phyloP scores from a whole-genome alignment of 371 early-diverging fungal genomes.

The Mortierella sp. region DNA sequence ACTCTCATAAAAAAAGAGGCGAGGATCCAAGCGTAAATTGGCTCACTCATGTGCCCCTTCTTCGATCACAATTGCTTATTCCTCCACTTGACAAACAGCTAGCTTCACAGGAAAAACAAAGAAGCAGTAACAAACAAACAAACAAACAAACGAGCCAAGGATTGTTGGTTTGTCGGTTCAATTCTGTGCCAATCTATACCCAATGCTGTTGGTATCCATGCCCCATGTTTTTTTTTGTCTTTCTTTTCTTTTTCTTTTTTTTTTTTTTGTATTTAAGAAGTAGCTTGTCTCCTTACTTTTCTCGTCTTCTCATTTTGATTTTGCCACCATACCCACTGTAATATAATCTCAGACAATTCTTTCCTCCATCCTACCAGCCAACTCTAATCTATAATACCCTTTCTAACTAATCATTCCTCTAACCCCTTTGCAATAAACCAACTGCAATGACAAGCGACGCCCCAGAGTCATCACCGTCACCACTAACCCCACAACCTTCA shows the following conservation, averaged over 20 bases:
- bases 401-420: neutral
- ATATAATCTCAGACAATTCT: no score
- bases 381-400: no score
- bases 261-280: neutral
- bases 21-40: no score
- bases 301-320: neutral
- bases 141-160: slow-evolving; percentile 7
- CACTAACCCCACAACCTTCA: neutral
- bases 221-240: neutral
- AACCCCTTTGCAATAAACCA: neutral
- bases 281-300: neutral
- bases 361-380: neutral
- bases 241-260: neutral
- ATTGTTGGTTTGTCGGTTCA: neutral
- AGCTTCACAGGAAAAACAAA: no score
- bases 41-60: no score
- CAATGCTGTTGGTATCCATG: no score
- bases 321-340: neutral
- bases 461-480: neutral
- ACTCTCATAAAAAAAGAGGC: neutral
- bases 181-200: neutral
- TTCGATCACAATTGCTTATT: no score
- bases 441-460: neutral
- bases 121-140: neutral
- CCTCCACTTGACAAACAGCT: no score